Base-by-base conservation (phyloP, 225 moss, liverwort and hornwort species). In the Polytrichum commune region DNA sequence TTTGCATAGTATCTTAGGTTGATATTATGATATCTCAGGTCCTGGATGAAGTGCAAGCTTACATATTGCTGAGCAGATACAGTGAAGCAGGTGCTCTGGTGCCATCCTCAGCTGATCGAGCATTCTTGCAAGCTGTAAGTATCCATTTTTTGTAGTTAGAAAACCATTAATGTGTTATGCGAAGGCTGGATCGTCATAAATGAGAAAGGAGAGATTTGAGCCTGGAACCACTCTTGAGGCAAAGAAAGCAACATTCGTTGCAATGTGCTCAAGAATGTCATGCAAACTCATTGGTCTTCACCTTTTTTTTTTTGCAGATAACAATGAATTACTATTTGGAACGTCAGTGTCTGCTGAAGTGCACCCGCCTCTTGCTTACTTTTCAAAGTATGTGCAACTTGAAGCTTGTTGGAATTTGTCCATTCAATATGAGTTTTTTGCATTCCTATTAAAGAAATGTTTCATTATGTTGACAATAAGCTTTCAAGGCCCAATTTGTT, bases 21-120 rank as follows among this genome's bases (percentile, higher is more conserved):
- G 46, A 46, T 46, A 13, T 13, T 16, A 46, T 46, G 46, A 46
- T 46, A 16, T 46, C 69, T 69, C 84, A 93, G 93, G 86, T 84
- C 27, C 75, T 98, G 82, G 94, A 98, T 78, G 97, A 98, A 73
- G 85, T 95, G 62, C 97, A 98, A 79, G 79, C 97, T 20, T 98
- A 98, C 55, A 88, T 98, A 78, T 74, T 98, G 66, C 76, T 92
- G 18, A 91, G 84, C 77, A 88, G 91, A 76, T 72, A 84, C 66
- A 82, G 76, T 46, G 94, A 90, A 74, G 75, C 91, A 64, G 89
- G 84, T 65, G 80, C 80, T 27, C 67, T 68, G 23, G 74, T 75
- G 65, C 83, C 83, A 60, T 81, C 86, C 46, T 82, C 82, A 60
- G 76, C 76, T 13, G 91, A 88, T 63, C 79, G 78, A 69, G 69